Conservation (phyloP, 345 rosid genomes). For the Moricandia moricandioides region DNA sequence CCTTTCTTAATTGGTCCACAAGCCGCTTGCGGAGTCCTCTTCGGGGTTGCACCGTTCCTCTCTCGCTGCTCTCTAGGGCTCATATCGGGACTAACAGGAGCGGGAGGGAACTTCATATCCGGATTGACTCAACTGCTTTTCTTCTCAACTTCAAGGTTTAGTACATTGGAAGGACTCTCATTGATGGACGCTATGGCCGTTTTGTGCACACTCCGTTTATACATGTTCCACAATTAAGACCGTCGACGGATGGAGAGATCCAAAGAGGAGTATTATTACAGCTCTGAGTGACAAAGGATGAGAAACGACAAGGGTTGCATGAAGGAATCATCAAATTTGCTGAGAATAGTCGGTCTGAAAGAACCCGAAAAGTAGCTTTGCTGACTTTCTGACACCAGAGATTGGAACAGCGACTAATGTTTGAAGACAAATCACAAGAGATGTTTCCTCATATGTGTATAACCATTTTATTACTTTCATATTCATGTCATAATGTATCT, state of each 20-base stretch:
- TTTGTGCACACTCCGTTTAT: conserved; percentile 53
- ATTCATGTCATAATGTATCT: neutral
- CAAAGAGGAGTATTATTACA: conserved; percentile 58
- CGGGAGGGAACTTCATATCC: conserved; percentile 77
- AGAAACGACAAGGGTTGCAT: conserved; percentile 57
- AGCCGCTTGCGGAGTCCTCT: conserved; percentile 87
- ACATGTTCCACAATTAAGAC: conserved; percentile 68
- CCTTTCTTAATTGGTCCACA: conserved; percentile 74
- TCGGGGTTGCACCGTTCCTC: conserved; percentile 72
- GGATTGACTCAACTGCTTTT: conserved; percentile 71
- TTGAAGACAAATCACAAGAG: conserved; percentile 23
- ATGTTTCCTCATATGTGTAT: neutral
- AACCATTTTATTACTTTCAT: neutral
- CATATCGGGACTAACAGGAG: conserved; percentile 74
- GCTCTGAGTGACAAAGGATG: conserved; percentile 64
- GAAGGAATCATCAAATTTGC: conserved; percentile 68
- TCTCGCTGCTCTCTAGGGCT: conserved; percentile 71
- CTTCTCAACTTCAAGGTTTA: conserved; percentile 51
- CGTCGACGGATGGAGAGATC: conserved; percentile 50
- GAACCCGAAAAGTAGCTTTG: conserved; percentile 52
- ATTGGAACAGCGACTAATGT: conserved; percentile 48
- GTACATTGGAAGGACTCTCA: conserved; percentile 57
- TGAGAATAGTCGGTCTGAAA: conserved; percentile 67
- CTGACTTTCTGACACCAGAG: conserved; percentile 48
- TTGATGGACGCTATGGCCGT: conserved; percentile 75